Evolutionary conservation across 345 rosid species (phyloP).

Genomic region (Eutrema heterophyllum): DNA sequence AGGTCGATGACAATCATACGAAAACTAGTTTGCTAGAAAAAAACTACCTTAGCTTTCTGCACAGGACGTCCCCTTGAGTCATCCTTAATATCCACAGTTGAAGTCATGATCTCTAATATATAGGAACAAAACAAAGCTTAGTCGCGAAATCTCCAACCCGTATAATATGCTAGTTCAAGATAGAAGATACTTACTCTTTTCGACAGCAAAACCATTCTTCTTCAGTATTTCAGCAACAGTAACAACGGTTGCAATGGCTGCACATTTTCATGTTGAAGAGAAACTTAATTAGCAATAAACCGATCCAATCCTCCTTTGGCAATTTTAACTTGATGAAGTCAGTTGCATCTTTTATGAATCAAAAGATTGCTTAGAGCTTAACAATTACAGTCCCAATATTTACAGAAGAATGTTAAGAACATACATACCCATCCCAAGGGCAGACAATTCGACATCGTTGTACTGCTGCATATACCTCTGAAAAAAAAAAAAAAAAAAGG

Average conservation of each 20-base stretch:
- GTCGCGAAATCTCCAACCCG: neutral
- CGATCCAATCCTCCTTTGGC: neutral
- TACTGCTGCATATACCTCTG: slow-evolving; percentile 95
- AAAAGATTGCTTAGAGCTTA: neutral
- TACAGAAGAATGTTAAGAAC: neutral
- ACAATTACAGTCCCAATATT: neutral
- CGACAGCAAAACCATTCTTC: slow-evolving; percentile 83
- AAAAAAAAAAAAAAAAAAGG: slow-evolving; percentile 7
- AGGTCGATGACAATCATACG: neutral
- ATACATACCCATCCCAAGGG: slow-evolving; percentile 85
- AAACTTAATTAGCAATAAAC: neutral
- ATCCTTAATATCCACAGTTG: slow-evolving; percentile 80
- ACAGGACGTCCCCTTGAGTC: slow-evolving; percentile 71
- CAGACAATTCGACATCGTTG: slow-evolving; percentile 80
- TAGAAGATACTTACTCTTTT: slow-evolving; percentile 54
- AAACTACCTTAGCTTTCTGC: slow-evolving; percentile 75
- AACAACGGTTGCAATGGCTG: slow-evolving; percentile 86
- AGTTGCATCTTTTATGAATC: too few species aligned
- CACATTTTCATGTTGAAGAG: slow-evolving; percentile 11
- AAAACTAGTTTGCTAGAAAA: neutral
- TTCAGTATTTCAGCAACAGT: slow-evolving; percentile 82
- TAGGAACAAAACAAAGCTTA: neutral
- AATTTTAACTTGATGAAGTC: too few species aligned
- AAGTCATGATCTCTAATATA: slow-evolving; percentile 60
- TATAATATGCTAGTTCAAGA: neutral